These are phyloP conservation scores for Colletotrichum melonis DNA, from an alignment of 2,329 filamentous ascomycete species.

Conservation along the genomic window DNA sequence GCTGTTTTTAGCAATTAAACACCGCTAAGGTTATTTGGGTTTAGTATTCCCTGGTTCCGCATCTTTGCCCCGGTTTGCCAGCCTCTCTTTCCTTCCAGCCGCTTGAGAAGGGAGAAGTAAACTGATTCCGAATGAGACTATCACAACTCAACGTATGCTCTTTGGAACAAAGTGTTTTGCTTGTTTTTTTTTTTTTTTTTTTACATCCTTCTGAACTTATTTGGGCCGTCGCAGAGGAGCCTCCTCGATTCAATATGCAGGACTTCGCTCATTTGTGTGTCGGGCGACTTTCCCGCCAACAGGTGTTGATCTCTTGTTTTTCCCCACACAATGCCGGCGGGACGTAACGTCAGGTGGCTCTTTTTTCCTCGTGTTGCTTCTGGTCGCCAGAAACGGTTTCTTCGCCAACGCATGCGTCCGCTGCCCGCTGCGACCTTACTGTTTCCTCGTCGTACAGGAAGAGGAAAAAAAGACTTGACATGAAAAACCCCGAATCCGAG, in stretches of 20 bases:
- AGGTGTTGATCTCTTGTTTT: not conserved
- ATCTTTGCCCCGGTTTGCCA: constrained; percentile 14
- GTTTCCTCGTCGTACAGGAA: not conserved
- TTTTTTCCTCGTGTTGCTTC: constrained; percentile 9
- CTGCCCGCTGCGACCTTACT: constrained; percentile 2
- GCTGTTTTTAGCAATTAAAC: constrained; percentile 28
- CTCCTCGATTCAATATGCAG: not conserved
- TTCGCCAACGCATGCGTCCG: constrained; percentile 22
- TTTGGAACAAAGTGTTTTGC: not conserved
- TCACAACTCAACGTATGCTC: not conserved
- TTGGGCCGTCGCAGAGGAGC: not conserved
- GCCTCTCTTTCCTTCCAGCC: constrained; percentile 10
- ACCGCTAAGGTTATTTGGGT: not conserved
- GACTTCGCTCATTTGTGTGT: not conserved
- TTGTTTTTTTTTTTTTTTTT: too few relatives aligned
- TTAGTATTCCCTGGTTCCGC: constrained; percentile 4
- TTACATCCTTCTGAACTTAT: not conserved
- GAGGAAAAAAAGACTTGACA: not conserved
- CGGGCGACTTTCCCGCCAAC: not conserved
- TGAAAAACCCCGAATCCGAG: not conserved
- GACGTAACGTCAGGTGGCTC: constrained; percentile 25
- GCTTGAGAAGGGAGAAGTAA: not conserved
- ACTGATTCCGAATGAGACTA: not conserved
- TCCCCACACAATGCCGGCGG: not conserved
- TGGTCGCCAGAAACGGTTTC: constrained; percentile 7